Base-by-base conservation (phyloP, 2,329 filamentous ascomycete genomes). In the Xylaria sp. region DNA sequence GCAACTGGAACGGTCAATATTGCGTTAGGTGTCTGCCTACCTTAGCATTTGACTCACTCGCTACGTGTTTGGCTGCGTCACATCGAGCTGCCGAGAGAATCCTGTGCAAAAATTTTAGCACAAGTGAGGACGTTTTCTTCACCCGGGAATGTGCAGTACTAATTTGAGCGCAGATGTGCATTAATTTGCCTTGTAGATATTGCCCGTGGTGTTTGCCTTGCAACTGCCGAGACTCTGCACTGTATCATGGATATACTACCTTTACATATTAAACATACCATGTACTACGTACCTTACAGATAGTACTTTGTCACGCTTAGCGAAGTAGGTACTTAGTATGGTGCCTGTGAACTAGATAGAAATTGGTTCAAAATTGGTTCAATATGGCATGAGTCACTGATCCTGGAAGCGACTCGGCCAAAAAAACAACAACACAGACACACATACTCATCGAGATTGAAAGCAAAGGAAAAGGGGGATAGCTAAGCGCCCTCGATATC, bases 341-440 rank as follows among this genome's bases (percentile, higher is more conserved):
- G 50, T 53, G 51, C 50, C 49, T 38, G 33, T 39, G 29, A 63
- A 49, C 47, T 51, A 54, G 59, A 39, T 55, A 50, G 65, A 60
- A 47, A 57, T 67, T 64, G 44, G 27, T 33, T 29, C 63, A 68
- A 60, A 47, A 57, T 67, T 64, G 44, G 27, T 33, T 29, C 63
- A 68, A 63, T 60, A 20, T 60, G 29, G 36, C 45, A 51, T 68
- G 66, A 68, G 66, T 68, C 66, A 68, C 63, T 31, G 29, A 50
- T 13, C 45, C 29, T 49, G 38, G 20, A 45, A 36, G 25, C 45
- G 36, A 36, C 51, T 66, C 57, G 45, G 42, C n/a, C n/a, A n/a
- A n/a, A n/a, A n/a, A n/a, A n/a, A n/a, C n/a, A n/a, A n/a, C n/a
- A n/a, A n/a, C 53, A 47, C 31, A 53, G 49, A 39, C 29, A 25